These are phyloP conservation scores for Talaromyces sp. DNA, from an alignment of 2,329 filamentous ascomycete genomes.

Conservation along the genomic window DNA sequence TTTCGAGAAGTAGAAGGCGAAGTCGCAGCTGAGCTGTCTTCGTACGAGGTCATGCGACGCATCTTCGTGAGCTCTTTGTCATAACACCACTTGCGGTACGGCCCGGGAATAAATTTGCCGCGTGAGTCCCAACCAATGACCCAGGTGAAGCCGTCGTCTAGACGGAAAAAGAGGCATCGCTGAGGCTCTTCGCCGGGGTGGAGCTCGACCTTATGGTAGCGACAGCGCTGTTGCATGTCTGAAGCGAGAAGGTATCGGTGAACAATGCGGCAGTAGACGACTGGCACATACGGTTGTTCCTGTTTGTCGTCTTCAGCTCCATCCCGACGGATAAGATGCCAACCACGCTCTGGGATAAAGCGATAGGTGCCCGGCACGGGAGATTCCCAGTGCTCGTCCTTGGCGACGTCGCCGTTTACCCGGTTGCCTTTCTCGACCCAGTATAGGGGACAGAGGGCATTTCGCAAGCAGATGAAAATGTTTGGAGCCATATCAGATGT, in stretches of 20 bases:
- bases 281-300: slow-evolving; percentile 22
- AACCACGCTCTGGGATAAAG: slow-evolving; percentile 47
- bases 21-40: slow-evolving; percentile 29
- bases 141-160: slow-evolving; percentile 47
- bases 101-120: slow-evolving; percentile 47
- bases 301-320: slow-evolving; percentile 27
- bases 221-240: slow-evolving; percentile 46
- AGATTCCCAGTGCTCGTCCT: slow-evolving; percentile 46
- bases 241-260: slow-evolving; percentile 46
- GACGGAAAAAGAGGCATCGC: slow-evolving; percentile 44
- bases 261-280: slow-evolving; percentile 47
- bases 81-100: slow-evolving; percentile 47
- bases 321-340: slow-evolving; percentile 45
- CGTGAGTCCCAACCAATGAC: slow-evolving; percentile 48
- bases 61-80: slow-evolving; percentile 36
- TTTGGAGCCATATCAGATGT: slow-evolving; percentile 44
- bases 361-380: slow-evolving; percentile 48
- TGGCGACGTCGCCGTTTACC: slow-evolving; percentile 34
- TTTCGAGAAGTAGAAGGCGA: slow-evolving; percentile 28
- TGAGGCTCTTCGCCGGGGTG: slow-evolving; percentile 33
- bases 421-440: slow-evolving; percentile 43
- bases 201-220: slow-evolving; percentile 36
- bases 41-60: slow-evolving; percentile 28
- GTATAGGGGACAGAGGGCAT: slow-evolving; percentile 45
- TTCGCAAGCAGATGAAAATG: slow-evolving; percentile 47